These are phyloP conservation scores for Candida caryicola DNA, from an alignment of 805 yeast species.

Conservation along the genomic window DNA sequence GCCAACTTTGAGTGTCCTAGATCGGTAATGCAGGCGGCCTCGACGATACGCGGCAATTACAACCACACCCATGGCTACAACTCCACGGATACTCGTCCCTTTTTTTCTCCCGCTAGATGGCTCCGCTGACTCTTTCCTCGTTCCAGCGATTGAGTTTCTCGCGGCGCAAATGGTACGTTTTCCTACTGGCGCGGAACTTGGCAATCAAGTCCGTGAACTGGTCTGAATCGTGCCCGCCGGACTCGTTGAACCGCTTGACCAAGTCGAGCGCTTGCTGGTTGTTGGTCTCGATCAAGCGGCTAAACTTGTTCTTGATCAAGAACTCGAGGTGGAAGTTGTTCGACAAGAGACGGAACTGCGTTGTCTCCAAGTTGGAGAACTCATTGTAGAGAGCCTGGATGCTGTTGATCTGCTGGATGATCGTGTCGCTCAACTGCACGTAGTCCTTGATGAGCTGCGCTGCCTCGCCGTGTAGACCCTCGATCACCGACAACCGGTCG, in stretches of 20 bases:
- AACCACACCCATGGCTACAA: no score
- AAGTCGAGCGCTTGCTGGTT: conserved; percentile 21
- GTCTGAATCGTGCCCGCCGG: conserved; percentile 17
- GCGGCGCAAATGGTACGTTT: conserved; percentile 30
- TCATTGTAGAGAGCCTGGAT: conserved; percentile 29
- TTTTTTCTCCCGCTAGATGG: no score
- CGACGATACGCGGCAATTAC: no score
- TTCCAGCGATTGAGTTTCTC: conserved; percentile 43
- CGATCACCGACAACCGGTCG: conserved; percentile 11
- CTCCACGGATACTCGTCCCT: no score
- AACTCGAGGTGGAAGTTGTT: conserved; percentile 34
- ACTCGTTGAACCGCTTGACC: conserved; percentile 14
- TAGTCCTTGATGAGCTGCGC: conserved; percentile 24
- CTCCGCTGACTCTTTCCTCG: conserved; percentile 44
- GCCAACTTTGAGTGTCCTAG: no score
- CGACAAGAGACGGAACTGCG: conserved; percentile 38
- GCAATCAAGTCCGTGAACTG: conserved; percentile 16
- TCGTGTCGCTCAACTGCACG: conserved; percentile 16
- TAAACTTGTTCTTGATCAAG: conserved; percentile 27
- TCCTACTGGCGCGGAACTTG: conserved; percentile 22
- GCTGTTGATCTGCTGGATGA: conserved; percentile 21
- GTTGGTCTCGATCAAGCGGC: conserved; percentile 20
- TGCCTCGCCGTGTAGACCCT: conserved; percentile 3
- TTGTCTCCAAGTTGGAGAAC: conserved; percentile 33
- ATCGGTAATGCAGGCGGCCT: no score